Evolutionary conservation across 192 early-diverging fungal species (phyloP).

Genomic region (Kickxella alabastrina): DNA sequence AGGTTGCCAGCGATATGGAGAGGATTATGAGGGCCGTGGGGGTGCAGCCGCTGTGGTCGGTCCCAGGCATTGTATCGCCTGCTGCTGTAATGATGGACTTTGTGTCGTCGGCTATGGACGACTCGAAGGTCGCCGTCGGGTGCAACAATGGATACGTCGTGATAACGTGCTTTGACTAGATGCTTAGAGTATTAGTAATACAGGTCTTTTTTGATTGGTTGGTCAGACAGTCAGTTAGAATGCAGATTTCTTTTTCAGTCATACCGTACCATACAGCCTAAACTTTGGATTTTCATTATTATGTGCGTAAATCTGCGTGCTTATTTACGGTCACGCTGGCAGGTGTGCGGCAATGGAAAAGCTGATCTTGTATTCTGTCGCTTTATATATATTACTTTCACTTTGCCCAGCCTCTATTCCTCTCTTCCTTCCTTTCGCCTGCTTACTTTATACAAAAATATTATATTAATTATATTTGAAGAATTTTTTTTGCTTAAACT

Average conservation of each 20-base stretch:
- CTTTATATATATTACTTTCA: too few relatives aligned
- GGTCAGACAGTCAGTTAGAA: too few relatives aligned
- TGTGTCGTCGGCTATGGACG: conserved; percentile 29
- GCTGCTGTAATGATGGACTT: conserved; percentile 7
- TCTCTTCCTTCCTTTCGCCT: not conserved
- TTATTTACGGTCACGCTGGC: too few relatives aligned
- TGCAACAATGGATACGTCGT: conserved; percentile 47
- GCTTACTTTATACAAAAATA: not conserved
- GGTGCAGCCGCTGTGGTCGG: not conserved
- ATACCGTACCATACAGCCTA: too few relatives aligned
- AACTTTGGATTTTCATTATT: too few relatives aligned
- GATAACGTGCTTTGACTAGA: conserved; percentile 31
- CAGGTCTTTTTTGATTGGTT: not conserved
- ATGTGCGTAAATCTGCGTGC: too few relatives aligned
- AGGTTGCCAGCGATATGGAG: conserved; percentile 24
- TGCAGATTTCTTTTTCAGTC: too few relatives aligned
- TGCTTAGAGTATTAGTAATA: not conserved
- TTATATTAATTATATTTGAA: too few relatives aligned
- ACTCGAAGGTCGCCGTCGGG: conserved; percentile 26
- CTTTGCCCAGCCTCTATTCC: too few relatives aligned
- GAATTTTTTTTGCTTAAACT: not conserved
- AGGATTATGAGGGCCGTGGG: conserved; percentile 9
- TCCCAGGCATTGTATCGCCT: conserved; percentile 2
- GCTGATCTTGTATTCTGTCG: too few relatives aligned
- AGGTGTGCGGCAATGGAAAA: too few relatives aligned